These are phyloP conservation scores for Podila clonocystis DNA, from an alignment of 192 early-diverging fungal species.

Conservation along the genomic window DNA sequence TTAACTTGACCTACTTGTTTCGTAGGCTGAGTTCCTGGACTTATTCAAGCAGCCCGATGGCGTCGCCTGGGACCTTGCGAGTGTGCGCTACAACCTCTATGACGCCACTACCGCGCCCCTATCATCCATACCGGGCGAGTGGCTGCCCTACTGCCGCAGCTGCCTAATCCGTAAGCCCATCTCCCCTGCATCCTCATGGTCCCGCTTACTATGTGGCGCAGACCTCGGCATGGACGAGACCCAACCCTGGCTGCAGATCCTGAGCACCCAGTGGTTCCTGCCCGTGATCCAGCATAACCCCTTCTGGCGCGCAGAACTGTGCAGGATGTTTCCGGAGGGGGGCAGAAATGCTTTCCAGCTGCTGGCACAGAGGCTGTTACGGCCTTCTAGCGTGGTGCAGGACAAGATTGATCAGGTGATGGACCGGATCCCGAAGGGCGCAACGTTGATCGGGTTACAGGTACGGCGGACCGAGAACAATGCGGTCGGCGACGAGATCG, in stretches of 20 bases:
- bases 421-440: conserved; percentile 25
- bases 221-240: conserved; percentile 13
- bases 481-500: conserved; percentile 44
- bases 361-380: conserved; percentile 18
- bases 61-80: conserved; percentile 20
- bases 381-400: conserved; percentile 22
- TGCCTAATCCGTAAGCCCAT: conserved; percentile 18
- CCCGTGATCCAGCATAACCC: conserved; percentile 46
- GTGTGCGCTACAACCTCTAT: neutral
- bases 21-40: conserved; percentile 46
- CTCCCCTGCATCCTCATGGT: conserved; percentile 36
- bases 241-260: conserved; percentile 15
- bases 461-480: conserved; percentile 47
- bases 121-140: neutral
- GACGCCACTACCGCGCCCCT: neutral
- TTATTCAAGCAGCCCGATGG: conserved; percentile 34
- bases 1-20: neutral
- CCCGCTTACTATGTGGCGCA: conserved; percentile 18
- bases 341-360: conserved; percentile 29
- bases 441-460: conserved; percentile 35
- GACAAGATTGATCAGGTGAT: conserved; percentile 36
- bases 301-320: conserved; percentile 16
- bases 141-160: conserved; percentile 3
- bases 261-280: conserved; percentile 47
- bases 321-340: conserved; percentile 38